A percentile compares a stretch with the other conserved stretches of the same genome.
Conservation (phyloP, 1,284 basidiomycete species). For the Melampsora larici-populina region DNA sequence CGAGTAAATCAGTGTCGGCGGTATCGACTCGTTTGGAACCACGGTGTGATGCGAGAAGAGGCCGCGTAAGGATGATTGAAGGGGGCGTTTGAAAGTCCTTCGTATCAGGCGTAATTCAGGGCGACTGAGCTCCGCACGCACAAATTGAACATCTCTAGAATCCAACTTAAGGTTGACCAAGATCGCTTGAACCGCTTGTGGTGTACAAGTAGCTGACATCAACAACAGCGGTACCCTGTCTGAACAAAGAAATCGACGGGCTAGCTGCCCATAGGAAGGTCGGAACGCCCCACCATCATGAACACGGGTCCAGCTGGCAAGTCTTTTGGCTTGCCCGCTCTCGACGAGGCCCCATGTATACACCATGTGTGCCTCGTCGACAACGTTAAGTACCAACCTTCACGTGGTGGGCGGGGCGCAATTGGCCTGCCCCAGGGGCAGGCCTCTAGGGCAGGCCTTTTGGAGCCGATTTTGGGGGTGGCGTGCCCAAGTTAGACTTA, state of each 20-base stretch:
- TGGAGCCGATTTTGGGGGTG: too few relatives aligned
- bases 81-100: too few relatives aligned
- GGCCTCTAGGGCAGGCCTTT: too few relatives aligned
- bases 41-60: too few relatives aligned
- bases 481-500: too few relatives aligned
- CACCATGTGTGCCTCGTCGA: background rate
- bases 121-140: background rate
- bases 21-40: background rate
- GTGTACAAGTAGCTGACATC: background rate
- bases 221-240: too few relatives aligned
- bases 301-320: background rate
- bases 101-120: background rate
- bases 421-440: too few relatives aligned
- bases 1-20: background rate
- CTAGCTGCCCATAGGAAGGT: background rate
- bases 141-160: background rate
- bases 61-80: too few relatives aligned
- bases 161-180: background rate
- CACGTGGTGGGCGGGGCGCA: too few relatives aligned
- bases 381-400: background rate
- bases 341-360: background rate
- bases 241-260: background rate
- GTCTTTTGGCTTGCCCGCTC: background rate
- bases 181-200: background rate
- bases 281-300: background rate